phyloP scores from a whole-genome alignment of 1,139 yeast genomes.

The Arxiozyma telluris region DNA sequence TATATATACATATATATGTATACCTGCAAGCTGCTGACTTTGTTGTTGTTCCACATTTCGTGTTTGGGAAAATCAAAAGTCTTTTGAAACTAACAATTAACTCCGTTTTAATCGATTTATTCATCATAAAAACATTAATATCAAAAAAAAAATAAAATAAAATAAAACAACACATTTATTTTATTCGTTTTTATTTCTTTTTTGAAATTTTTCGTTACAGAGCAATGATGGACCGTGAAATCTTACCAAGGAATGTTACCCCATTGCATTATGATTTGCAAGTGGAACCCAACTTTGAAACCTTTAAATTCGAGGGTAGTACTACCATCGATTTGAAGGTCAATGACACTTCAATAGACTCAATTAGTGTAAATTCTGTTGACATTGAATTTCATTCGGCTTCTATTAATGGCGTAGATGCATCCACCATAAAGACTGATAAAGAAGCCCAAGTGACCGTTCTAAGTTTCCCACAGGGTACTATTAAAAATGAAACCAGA shows the following conservation, averaged over 20 bases:
- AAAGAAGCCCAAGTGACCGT: slow-evolving; percentile 54
- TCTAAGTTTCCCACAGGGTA: slow-evolving; percentile 44
- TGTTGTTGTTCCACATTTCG: not conserved
- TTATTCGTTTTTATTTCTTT: not conserved
- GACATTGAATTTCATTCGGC: slow-evolving; percentile 49
- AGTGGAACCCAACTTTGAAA: slow-evolving; percentile 64
- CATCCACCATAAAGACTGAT: slow-evolving; percentile 32
- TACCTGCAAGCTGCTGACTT: not conserved
- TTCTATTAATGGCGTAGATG: slow-evolving; percentile 26
- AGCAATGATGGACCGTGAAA: slow-evolving; percentile 39
- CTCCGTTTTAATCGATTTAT: not conserved
- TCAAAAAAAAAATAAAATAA: not conserved
- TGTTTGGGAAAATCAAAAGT: not conserved
- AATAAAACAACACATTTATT: not conserved
- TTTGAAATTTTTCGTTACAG: slow-evolving; percentile 1
- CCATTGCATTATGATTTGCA: slow-evolving; percentile 64
- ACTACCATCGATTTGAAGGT: slow-evolving; percentile 60
- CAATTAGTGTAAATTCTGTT: slow-evolving; percentile 42
- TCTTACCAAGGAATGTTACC: slow-evolving; percentile 62
- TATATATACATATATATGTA: too few relatives aligned
- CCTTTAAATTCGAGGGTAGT: slow-evolving; percentile 61
- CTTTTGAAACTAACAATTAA: not conserved
- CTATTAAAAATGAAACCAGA: slow-evolving; percentile 28
- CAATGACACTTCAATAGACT: slow-evolving; percentile 33
- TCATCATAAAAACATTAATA: not conserved